phyloP scores from a whole-genome alignment of 2,329 filamentous ascomycete species.

The Cucurbitaria berberidis region DNA sequence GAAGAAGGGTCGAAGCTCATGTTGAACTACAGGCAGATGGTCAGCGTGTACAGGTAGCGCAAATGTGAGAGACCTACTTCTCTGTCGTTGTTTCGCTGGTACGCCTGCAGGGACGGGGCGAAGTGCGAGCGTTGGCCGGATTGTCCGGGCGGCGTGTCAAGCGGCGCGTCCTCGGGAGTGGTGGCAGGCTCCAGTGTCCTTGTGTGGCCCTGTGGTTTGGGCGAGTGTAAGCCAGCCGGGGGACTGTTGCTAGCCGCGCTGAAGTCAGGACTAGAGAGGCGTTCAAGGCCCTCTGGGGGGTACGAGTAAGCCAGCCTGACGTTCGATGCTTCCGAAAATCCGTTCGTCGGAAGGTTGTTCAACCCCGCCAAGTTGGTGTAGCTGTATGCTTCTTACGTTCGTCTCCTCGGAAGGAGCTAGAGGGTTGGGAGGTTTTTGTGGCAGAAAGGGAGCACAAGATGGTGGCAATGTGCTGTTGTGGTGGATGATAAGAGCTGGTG shows the following conservation, averaged over 20 bases:
- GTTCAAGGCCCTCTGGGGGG: neutral
- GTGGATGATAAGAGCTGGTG: neutral
- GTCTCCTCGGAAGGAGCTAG: neutral
- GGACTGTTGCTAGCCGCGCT: neutral
- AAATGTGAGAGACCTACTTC: neutral
- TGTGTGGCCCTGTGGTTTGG: neutral
- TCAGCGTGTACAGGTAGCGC: neutral
- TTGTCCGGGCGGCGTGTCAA: neutral
- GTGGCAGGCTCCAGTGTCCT: neutral
- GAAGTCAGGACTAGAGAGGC: neutral
- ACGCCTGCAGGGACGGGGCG: neutral
- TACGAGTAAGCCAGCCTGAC: conserved; percentile 1
- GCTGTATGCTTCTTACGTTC: neutral
- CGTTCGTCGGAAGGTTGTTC: neutral
- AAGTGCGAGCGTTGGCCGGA: no score
- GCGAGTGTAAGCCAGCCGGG: neutral
- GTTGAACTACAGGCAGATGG: neutral
- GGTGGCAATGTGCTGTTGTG: neutral
- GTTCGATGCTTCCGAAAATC: neutral
- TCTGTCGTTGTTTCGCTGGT: neutral
- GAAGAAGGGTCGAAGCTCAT: neutral
- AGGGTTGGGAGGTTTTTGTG: neutral
- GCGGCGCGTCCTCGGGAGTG: neutral
- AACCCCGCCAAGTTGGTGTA: neutral
- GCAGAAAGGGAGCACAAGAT: neutral